Conservation (phyloP, 2,329 filamentous ascomycete species). For the Calonectria pteridis region DNA sequence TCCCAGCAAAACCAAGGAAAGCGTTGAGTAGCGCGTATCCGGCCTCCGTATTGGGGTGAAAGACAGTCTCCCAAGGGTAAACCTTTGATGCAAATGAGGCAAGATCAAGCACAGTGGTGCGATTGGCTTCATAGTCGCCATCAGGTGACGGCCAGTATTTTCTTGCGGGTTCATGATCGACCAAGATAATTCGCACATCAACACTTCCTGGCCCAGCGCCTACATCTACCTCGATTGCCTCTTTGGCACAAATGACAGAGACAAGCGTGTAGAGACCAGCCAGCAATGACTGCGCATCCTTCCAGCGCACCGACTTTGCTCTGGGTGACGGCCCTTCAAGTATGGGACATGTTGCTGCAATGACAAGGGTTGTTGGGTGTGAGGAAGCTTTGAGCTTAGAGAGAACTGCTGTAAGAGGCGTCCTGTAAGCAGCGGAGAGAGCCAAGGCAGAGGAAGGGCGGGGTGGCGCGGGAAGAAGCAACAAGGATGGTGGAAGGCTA, state of each 20-base stretch:
- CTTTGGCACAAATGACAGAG: conserved; percentile 76
- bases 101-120: conserved; percentile 63
- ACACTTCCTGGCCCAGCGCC: conserved; percentile 72
- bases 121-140: conserved; percentile 57
- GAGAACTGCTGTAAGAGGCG: conserved; percentile 68
- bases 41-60: conserved; percentile 73
- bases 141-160: conserved; percentile 49
- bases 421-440: conserved; percentile 71
- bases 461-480: conserved; percentile 75
- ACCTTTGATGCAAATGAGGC: conserved; percentile 64
- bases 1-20: conserved; percentile 63
- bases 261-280: conserved; percentile 84
- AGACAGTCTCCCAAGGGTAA: conserved; percentile 74
- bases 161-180: conserved; percentile 68
- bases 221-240: conserved; percentile 70
- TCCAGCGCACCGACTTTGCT: conserved; percentile 68
- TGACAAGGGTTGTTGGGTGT: conserved; percentile 55
- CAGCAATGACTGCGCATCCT: conserved; percentile 78
- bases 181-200: conserved; percentile 79
- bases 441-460: conserved; percentile 63
- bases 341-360: conserved; percentile 74
- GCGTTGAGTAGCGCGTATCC: conserved; percentile 69
- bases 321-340: conserved; percentile 63
- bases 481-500: conserved; percentile 50
- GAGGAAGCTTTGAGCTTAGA: conserved; percentile 55